These are phyloP conservation scores for Spathaspora boniae DNA, from an alignment of 805 yeast species.

Conservation along the genomic window DNA sequence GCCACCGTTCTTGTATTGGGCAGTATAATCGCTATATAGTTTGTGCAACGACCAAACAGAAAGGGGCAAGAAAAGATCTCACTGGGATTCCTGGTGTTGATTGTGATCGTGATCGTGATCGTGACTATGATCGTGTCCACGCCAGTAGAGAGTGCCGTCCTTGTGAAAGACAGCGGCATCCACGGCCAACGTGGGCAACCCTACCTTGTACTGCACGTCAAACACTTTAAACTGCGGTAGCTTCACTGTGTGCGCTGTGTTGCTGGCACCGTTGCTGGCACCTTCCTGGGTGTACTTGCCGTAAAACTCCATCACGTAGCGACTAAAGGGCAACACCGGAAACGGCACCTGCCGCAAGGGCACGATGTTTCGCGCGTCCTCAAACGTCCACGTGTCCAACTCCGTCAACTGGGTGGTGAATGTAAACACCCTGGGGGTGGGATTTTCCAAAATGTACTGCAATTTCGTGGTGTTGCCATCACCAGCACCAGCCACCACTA, in stretches of 20 bases:
- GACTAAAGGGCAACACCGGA: slow-evolving; percentile 62
- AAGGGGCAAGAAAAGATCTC: background rate
- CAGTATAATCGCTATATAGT: no score
- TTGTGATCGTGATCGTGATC: no score
- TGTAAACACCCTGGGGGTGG: slow-evolving; percentile 65
- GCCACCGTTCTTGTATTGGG: no score
- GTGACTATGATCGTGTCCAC: no score
- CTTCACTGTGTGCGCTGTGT: slow-evolving; percentile 19
- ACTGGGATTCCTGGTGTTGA: no score
- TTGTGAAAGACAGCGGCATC: slow-evolving; percentile 15
- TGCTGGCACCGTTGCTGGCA: slow-evolving; percentile 6
- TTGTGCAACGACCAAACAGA: background rate
- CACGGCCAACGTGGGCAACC: slow-evolving; percentile 43
- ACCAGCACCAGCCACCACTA: slow-evolving; percentile 17
- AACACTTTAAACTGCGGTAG: slow-evolving; percentile 64
- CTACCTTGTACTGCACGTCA: slow-evolving; percentile 66
- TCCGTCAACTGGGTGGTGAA: slow-evolving; percentile 49
- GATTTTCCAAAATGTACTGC: slow-evolving; percentile 64
- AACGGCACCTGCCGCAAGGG: slow-evolving; percentile 33
- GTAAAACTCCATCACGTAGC: slow-evolving; percentile 39
- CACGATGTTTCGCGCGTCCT: slow-evolving; percentile 20
- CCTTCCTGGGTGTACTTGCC: slow-evolving; percentile 13
- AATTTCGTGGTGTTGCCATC: slow-evolving; percentile 26
- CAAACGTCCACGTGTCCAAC: slow-evolving; percentile 23
- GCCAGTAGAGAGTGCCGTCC: slow-evolving; percentile 15